These are phyloP conservation scores for Mucor plumbeus DNA, from an alignment of 371 early-diverging fungal genomes.

Conservation along the genomic window DNA sequence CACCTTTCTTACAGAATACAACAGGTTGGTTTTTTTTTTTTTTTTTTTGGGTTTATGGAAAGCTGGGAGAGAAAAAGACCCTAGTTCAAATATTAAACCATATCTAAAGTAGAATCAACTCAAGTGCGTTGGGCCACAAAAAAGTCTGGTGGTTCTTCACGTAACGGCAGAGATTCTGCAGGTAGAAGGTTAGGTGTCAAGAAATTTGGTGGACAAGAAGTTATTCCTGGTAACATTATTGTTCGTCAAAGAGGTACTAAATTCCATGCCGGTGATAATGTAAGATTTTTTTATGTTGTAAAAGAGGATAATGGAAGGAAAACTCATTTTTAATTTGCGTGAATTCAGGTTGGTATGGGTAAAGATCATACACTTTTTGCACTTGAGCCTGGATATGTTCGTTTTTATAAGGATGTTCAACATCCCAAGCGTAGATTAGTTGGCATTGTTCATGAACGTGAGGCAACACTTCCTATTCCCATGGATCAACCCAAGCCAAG, in stretches of 20 bases:
- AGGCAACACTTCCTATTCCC: conserved; percentile 71
- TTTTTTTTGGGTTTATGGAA: too few relatives aligned
- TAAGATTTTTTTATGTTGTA: conserved; percentile 36
- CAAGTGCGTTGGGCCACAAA: conserved; percentile 94
- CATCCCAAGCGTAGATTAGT: conserved; percentile 77
- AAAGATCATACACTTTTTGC: conserved; percentile 93
- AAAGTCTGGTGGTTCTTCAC: conserved; percentile 90
- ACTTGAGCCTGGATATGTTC: conserved; percentile 83
- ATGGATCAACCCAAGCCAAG: conserved; percentile 71
- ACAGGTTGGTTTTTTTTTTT: conserved; percentile 15
- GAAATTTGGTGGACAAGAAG: conserved; percentile 82
- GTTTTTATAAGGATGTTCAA: conserved; percentile 78
- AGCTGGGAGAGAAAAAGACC: not conserved
- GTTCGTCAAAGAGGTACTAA: conserved; percentile 92
- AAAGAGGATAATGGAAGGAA: not conserved
- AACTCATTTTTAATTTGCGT: not conserved
- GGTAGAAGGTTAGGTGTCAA: conserved; percentile 95
- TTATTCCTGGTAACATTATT: conserved; percentile 90
- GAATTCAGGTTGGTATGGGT: conserved; percentile 79
- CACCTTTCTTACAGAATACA: conserved; percentile 23
- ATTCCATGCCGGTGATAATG: conserved; percentile 90
- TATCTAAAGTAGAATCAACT: conserved; percentile 13
- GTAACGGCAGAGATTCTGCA: conserved; percentile 93
- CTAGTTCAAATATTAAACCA: conserved; percentile 6
- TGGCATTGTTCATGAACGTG: conserved; percentile 74